Evolutionary conservation across 2,329 filamentous ascomycete genomes (phyloP).

Genomic region (Scopulariopsis brevicaulis): DNA sequence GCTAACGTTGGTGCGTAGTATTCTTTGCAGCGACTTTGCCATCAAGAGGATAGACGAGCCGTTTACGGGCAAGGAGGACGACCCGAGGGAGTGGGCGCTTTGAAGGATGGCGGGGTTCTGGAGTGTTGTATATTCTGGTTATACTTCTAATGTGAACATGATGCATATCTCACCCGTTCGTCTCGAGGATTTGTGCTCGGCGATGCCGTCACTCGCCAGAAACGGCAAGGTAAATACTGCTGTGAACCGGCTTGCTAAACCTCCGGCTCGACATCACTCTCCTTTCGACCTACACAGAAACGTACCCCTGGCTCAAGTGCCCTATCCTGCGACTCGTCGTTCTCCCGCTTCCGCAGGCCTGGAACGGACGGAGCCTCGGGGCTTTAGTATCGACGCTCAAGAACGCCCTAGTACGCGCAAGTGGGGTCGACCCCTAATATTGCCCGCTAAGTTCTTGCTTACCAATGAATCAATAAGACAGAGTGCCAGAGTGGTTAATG

Average conservation of each 20-base stretch:
- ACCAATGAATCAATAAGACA: no score
- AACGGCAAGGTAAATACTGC: neutral
- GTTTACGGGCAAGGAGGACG: conserved; percentile 65
- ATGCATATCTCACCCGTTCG: neutral
- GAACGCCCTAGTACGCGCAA: conserved; percentile 24
- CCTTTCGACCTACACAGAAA: neutral
- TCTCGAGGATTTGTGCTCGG: no score
- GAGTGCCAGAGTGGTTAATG: neutral
- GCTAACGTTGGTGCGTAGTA: conserved; percentile 38
- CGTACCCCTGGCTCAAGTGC: neutral
- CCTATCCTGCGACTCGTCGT: neutral
- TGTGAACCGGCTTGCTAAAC: neutral
- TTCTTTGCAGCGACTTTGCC: conserved; percentile 87
- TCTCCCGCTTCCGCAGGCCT: no score
- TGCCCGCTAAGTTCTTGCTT: no score
- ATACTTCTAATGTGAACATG: conserved; percentile 4
- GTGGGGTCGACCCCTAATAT: conserved; percentile 12
- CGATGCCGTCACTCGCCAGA: no score
- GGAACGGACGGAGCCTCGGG: no score
- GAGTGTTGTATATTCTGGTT: neutral
- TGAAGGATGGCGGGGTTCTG: conserved; percentile 22
- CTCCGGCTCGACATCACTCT: no score
- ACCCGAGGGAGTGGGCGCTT: conserved; percentile 69
- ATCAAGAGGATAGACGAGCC: conserved; percentile 93
- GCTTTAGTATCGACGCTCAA: conserved; percentile 18